Evolutionary conservation across 768 basidiomycete species (phyloP), one percentile per base, ranked within the genome.

Genomic region (Polyporus arcularius): DNA sequence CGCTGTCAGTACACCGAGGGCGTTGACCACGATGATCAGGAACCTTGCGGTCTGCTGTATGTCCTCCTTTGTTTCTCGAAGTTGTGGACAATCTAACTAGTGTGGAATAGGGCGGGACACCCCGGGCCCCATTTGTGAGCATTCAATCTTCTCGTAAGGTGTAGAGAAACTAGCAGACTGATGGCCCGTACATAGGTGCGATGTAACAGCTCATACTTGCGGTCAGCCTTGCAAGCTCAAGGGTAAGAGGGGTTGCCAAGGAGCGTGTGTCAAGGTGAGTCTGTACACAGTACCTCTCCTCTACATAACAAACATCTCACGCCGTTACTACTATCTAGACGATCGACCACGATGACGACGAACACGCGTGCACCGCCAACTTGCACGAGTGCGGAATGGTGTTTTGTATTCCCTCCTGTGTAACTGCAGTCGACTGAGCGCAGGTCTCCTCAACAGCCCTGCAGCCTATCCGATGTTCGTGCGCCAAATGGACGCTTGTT

Each of bases 351-450:
- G 42, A 54, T 2, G 84, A 78, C 7, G 77, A 75, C 0, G 79
- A 78, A 10, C 87, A 87, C 63, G 59, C 79, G 51, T 88, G 86
- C 63, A 78, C 84, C 0, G 82, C 84, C 3, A 69, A 72, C 21
- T 65, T 78, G 0, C 87, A 88, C 60, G 78, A 78, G 41, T 88
- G 87, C 55, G 86, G 84, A 26, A 70, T 79, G 77, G 86, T 80
- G 59, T 11, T 1, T 35, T 1, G 11, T 6, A 35, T 35, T 1
- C 35, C 35, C 6, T 35, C 35, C 6, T 35, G 7, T 11, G 35
- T 7, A 35, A 35, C 35, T 32, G 43, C 32, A 14, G 35, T 35
- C 35, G 35, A 7, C 35, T 35, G 11, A 35, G 7, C 35, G 6
- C 35, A 35, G 35, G 35, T 35, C 35, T 35, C 35, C 35, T 11